phyloP scores from a whole-genome alignment of 148 eudicot genomes.

The Polygonum maritimum region DNA sequence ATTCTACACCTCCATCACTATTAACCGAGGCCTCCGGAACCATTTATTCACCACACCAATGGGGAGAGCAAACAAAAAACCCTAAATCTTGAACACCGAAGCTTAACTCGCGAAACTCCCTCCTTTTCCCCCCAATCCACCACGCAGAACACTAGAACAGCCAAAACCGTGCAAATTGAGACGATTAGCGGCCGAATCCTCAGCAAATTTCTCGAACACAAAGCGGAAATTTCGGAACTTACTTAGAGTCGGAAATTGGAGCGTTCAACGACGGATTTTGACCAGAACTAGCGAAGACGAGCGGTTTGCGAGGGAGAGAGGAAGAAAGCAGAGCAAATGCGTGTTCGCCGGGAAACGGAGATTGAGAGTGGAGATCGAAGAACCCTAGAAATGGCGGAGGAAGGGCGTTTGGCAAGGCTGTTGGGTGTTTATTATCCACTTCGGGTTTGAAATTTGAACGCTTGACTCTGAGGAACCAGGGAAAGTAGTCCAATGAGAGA shows the following conservation, averaged over 20 bases:
- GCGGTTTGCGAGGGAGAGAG: not conserved
- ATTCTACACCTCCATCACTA: constrained; percentile 1
- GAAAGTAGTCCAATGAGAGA: constrained; percentile 6
- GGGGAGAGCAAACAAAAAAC: not conserved
- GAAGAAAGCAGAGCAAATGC: not conserved
- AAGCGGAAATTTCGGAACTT: not conserved
- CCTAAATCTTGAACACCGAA: constrained; percentile 7
- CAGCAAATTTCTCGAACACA: not conserved
- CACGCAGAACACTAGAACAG: not conserved
- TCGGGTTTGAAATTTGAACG: constrained; percentile 11
- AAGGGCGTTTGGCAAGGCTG: not conserved
- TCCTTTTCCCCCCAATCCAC: constrained; percentile 1
- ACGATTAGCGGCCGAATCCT: not conserved
- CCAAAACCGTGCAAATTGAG: not conserved
- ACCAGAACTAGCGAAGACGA: not conserved
- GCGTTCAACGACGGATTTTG: not conserved
- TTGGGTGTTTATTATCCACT: not conserved
- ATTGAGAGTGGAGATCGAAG: not conserved
- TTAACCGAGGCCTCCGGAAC: constrained; percentile 3
- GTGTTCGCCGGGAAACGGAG: not conserved
- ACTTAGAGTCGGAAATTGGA: not conserved
- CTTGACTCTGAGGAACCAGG: not conserved
- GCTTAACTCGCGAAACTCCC: not conserved
- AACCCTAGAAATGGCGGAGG: not conserved
- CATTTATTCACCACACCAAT: not conserved